Percentiles rank a stretch among this genome's conserved stretches.
These are phyloP conservation scores for Stachybotrys elegans DNA, from an alignment of 2,329 filamentous ascomycete species.

Conservation along the genomic window DNA sequence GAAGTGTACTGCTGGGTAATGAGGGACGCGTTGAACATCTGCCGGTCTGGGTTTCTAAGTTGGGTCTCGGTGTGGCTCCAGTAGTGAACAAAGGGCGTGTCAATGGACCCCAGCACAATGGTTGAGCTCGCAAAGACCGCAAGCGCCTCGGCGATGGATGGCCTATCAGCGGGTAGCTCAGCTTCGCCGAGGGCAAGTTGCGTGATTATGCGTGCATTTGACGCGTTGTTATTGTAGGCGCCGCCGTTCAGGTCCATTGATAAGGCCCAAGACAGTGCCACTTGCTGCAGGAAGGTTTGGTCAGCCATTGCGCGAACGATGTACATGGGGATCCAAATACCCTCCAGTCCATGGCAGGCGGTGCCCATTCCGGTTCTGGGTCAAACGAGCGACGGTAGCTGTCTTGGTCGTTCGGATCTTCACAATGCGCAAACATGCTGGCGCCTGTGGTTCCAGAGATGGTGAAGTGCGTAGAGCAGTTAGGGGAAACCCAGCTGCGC, in stretches of 20 bases:
- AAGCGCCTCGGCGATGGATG: conserved; percentile 68
- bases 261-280: conserved; percentile 49
- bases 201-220: conserved; percentile 51
- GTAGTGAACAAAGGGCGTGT: conserved; percentile 55
- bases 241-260: conserved; percentile 54
- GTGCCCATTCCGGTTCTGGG: conserved; percentile 22
- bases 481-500: conserved; percentile 55
- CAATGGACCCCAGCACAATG: conserved; percentile 53
- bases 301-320: too few relatives aligned
- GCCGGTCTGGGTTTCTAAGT: too few relatives aligned
- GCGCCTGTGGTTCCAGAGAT: conserved; percentile 54
- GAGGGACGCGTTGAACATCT: conserved; percentile 60
- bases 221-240: conserved; percentile 48
- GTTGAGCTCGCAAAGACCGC: conserved; percentile 66
- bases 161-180: conserved; percentile 44
- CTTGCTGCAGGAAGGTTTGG: conserved; percentile 24
- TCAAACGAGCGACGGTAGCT: conserved; percentile 45
- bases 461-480: conserved; percentile 61
- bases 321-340: conserved; percentile 9
- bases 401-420: conserved; percentile 46
- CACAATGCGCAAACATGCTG: conserved; percentile 55
- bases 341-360: conserved; percentile 45
- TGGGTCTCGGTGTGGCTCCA: conserved; percentile 48
- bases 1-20: conserved; percentile 66
- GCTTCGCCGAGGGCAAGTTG: conserved; percentile 42